Evolutionary conservation across 2,329 filamentous ascomycete genomes (phyloP).

Genomic region (Geosmithia flava): DNA sequence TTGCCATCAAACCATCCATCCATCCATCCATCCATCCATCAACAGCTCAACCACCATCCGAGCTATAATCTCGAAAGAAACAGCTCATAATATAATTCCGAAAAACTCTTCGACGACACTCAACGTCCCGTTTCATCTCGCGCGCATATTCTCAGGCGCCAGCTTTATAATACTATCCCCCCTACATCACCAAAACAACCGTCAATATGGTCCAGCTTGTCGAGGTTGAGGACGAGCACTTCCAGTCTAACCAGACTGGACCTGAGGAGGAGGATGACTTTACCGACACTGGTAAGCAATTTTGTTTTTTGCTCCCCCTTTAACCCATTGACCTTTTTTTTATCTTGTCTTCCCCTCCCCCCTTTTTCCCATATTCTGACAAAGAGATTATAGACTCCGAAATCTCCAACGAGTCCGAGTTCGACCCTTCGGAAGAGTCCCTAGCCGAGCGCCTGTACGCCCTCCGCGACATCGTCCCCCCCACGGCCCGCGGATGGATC

Average conservation of each 20-base stretch:
- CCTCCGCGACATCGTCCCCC: conserved; percentile 64
- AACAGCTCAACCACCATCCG: background rate
- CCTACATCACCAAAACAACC: conserved; percentile 4
- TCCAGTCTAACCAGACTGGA: conserved; percentile 56
- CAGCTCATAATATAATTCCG: background rate
- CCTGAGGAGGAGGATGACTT: conserved; percentile 87
- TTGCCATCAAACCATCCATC: background rate
- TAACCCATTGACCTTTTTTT: background rate
- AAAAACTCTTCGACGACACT: background rate
- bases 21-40: background rate
- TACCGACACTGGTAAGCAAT: conserved; percentile 71
- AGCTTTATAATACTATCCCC: background rate
- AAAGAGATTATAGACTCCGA: conserved; percentile 51
- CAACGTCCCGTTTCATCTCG: background rate
- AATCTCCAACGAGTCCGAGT: conserved; percentile 70
- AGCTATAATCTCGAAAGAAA: background rate
- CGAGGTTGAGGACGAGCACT: conserved; percentile 95
- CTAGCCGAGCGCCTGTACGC: conserved; percentile 60
- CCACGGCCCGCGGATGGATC: conserved; percentile 57
- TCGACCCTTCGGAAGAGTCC: conserved; percentile 44
- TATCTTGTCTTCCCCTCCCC: conserved; percentile 1
- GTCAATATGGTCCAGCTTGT: conserved; percentile 85
- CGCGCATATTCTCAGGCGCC: background rate
- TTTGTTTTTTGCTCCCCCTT: background rate
- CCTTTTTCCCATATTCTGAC: background rate